These are phyloP conservation scores for Talaromyces wortmannii DNA, from an alignment of 495 filamentous ascomycete genomes.

Conservation along the genomic window DNA sequence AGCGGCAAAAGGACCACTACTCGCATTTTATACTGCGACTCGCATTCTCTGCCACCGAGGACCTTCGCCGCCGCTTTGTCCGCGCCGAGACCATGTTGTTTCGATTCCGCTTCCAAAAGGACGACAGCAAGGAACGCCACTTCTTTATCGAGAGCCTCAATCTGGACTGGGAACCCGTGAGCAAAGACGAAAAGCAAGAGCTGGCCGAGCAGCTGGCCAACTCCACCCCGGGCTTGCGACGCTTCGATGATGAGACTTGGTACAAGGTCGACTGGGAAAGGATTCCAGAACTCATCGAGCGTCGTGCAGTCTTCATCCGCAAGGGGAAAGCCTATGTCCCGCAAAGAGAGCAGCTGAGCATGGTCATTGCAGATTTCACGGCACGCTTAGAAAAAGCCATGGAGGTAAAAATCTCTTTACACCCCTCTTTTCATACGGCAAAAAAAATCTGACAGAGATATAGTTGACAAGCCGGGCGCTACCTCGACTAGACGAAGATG, in stretches of 20 bases:
- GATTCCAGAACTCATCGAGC: constrained; percentile 85
- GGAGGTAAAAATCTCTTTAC: constrained; percentile 50
- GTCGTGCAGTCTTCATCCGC: constrained; percentile 66
- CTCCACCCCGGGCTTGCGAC: constrained; percentile 45
- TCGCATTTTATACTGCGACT: constrained; percentile 94
- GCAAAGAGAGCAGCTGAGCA: constrained; percentile 71
- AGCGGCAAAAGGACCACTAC: constrained; percentile 96
- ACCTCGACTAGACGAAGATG: constrained; percentile 92
- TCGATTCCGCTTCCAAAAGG: constrained; percentile 64
- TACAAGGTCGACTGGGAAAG: constrained; percentile 94
- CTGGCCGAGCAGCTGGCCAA: constrained; percentile 44
- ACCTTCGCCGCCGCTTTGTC: constrained; percentile 81
- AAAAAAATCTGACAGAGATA: constrained; percentile 10
- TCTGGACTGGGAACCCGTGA: constrained; percentile 75
- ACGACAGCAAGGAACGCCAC: constrained; percentile 60
- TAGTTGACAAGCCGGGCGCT: constrained; percentile 82
- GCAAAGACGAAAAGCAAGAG: constrained; percentile 63
- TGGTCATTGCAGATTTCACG: constrained; percentile 85
- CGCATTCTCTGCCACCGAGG: constrained; percentile 87
- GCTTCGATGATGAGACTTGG: constrained; percentile 72
- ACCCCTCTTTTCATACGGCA: no score
- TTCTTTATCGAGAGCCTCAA: constrained; percentile 73
- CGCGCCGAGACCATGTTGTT: constrained; percentile 87
- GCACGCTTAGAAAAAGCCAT: constrained; percentile 68
- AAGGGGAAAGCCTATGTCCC: constrained; percentile 90